Evolutionary conservation across 2,329 filamentous ascomycete species (phyloP).

Genomic region (Aspergillus aculeatus): DNA sequence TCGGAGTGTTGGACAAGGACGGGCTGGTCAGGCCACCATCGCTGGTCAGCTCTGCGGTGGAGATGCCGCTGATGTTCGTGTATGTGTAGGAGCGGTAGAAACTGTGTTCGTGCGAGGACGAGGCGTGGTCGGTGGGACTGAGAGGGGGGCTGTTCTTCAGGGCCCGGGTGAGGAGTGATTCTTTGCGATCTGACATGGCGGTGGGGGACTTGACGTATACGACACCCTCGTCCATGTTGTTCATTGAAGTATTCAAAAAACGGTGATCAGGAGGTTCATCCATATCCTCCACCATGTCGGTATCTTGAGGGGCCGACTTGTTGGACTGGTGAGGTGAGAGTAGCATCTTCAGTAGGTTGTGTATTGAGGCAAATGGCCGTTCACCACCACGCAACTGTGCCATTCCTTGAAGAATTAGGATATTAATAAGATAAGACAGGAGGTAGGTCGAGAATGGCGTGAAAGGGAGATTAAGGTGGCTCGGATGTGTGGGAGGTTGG

Average conservation of each 20-base stretch:
- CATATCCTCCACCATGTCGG: constrained; percentile 70
- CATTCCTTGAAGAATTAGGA: constrained; percentile 24
- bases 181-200: constrained; percentile 57
- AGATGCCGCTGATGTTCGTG: constrained; percentile 77
- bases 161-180: constrained; percentile 85
- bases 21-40: constrained; percentile 89
- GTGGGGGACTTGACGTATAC: constrained; percentile 50
- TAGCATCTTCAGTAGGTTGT: constrained; percentile 47
- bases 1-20: constrained; percentile 81
- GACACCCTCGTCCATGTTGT: constrained; percentile 27
- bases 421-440: constrained; percentile 10
- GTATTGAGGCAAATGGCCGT: constrained; percentile 37
- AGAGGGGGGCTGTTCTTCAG: constrained; percentile 66
- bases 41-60: constrained; percentile 89
- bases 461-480: constrained; percentile 1
- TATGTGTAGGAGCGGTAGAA: constrained; percentile 59
- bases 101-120: constrained; percentile 46
- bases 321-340: constrained; percentile 42
- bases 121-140: constrained; percentile 34
- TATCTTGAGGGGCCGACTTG: constrained; percentile 46
- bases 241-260: constrained; percentile 28
- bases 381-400: constrained; percentile 33
- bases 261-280: constrained; percentile 80
- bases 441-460: constrained; percentile 8
- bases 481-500: neutral